Conservation (phyloP, 192 early-diverging fungal genomes). For the Backusella tuberculispora region DNA sequence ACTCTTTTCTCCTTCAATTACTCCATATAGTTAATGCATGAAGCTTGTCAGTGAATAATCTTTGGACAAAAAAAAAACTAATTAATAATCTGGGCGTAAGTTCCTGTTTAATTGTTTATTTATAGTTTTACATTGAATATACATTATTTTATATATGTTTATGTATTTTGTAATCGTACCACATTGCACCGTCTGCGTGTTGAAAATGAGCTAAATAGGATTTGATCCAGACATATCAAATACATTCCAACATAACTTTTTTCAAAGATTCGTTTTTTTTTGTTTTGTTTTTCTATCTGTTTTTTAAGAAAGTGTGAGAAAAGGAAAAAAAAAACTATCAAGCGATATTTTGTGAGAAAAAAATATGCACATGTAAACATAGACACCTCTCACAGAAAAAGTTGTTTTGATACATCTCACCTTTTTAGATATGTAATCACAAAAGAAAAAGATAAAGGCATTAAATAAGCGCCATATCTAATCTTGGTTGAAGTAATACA, state of each 20-base stretch:
- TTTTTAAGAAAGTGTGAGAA: not conserved
- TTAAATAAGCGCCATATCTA: constrained; percentile 4
- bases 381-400: not conserved
- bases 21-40: constrained; percentile 2
- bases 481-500: not conserved
- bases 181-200: not conserved
- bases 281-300: too few relatives aligned
- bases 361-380: not conserved
- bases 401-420: constrained; percentile 12
- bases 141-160: too few relatives aligned
- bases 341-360: not conserved
- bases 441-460: not conserved
- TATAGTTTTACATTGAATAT: not conserved
- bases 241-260: not conserved
- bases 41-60: not conserved
- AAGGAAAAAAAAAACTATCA: not conserved
- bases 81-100: constrained; percentile 12
- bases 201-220: not conserved
- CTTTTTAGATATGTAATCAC: not conserved
- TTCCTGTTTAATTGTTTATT: constrained; percentile 6
- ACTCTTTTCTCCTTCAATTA: not conserved
- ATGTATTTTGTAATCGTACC: constrained; percentile 6
- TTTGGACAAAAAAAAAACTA: not conserved
- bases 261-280: not conserved
- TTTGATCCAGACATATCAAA: not conserved